Evolutionary conservation across 139 green algal genomes (phyloP), one percentile per base, ranked within the genome.

Genomic region (Volvox africanus): DNA sequence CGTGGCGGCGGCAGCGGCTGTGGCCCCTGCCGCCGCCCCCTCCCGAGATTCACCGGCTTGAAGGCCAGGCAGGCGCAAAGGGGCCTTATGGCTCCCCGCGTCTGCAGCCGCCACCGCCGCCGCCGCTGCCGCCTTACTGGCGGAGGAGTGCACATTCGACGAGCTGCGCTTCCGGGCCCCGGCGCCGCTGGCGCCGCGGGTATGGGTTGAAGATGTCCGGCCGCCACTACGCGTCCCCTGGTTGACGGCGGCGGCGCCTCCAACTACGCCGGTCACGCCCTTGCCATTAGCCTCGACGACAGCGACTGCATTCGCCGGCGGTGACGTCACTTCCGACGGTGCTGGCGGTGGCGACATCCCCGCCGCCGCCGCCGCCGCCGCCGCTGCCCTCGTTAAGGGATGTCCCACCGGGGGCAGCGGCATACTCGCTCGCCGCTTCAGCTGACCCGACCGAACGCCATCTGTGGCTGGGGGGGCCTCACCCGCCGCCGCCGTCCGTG

Each of bases 361-460:
- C 14, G 65, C 82, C n/a, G 65, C 82, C 32, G 33, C 61, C 82
- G 62, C 20, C 19, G 80, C 16, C 20, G 81, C 61, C 1, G 81
- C 50, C 1, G 81, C 55, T 12, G 82, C 22, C 19, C 83, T 21
- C 0, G 83, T 89, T 9, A 35, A 28, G 12, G 83, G 83, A 37
- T 89, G 83, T 0, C 33, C 11, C 26, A 30, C 1, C 22, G 83
- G 83, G 67, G 83, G 83, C 83, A 89, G 36, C 35, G 83, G 83
- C 68, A 61, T 75, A 35, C 83, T 89, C 14, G 83, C 83, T 20
- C 83, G 35, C 9, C 83, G 83, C 83, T 89, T 89, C 11, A 89
- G 37, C 26, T 80, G 22, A 0, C 65, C 82, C 24, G 65, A 67
- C 22, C 16, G 28, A 22, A 14, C 0, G 30, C 12, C 67, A 21